Base-by-base conservation (phyloP, 805 yeast genomes). In the Candida montana region DNA sequence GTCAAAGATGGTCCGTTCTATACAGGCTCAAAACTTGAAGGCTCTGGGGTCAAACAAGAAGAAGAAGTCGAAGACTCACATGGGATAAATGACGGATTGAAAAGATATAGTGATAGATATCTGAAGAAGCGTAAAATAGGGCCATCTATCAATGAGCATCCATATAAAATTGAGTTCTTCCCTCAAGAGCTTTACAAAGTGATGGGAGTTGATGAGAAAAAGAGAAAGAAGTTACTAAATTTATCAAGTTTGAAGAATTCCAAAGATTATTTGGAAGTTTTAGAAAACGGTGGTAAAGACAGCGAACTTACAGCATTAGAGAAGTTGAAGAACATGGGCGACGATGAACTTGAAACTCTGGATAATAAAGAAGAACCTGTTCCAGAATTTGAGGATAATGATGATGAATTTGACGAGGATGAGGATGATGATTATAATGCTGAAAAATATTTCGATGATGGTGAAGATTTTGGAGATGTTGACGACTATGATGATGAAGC, bases 41-140 rank as follows among this genome's bases (percentile, higher is more conserved):
- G 51, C 10, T 44, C 51, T 6, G 52, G 43, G 28, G 44, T 50
- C 33, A 58, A 60, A 35, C 40, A 40, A 16, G 57, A 57, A 31
- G 41, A 46, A n/a, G 52, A 57, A 23, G 53, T 62, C 29, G 44
- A 41, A 19, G 59, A 65, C 27, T 72, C 55, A 32, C 67, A 68
- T 41, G 72, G 71, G 16, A 50, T 69, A 2, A 69, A 70, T 41
- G 95, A 86, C 57, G 89, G 91, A 2, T 74, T 90, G 33, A 77
- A 81, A 56, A 72, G 97, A 53, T 87, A 87, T 57, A 79, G 95
- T 3, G 97, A 90, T 61, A 72, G 71, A 58, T 90, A 85, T 62
- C 67, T 81, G 49, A 82, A 82, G 58, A 79, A 77, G 52, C 74
- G 85, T 42, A 78, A 75, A 53, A 74, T 81, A 13, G 87, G 88